Evolutionary conservation across 768 basidiomycete genomes (phyloP), one percentile per base, ranked within the genome.

Genomic region (Calocera cornea): DNA sequence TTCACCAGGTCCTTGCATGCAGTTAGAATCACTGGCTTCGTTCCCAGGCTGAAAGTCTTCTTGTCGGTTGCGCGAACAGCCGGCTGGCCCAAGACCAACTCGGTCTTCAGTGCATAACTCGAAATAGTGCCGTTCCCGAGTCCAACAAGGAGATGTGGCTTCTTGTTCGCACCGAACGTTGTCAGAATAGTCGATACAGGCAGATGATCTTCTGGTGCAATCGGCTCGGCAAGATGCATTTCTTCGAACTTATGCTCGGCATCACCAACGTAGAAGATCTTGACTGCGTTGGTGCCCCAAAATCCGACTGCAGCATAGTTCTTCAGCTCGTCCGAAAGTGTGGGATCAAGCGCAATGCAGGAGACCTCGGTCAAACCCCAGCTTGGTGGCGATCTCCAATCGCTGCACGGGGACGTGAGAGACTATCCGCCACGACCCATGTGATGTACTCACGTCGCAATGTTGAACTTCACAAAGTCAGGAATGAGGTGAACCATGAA

Each of bases 41-140:
- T 79, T 8, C 92, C 92, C 11, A 94, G 77, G 0, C 85, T 80
- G 27, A 87, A 78, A 17, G 84, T 72, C 72, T 87, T 91, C 73
- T 79, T 77, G 65, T 87, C 84, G 31, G 73, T 74, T 8, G 27
- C 34, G 17, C 17, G 60, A 2, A 60, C 24, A 5, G 64, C 7
- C 0, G 34, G 0, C 14, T 34, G 36, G 63, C 69, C 24, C 1
- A 27, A 5, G 10, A 47, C 34, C 29, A 27, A 19, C 1, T 63
- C 68, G 31, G 54, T 22, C n/a, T 69, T 54, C 75, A 87, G 85
- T 0, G 76, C 68, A 71, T 83, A 84, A 12, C 83, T 79, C 2
- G 83, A 82, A 31, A 93, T 78, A 17, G 84, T 84, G 1, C 93
- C 93, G 73, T 95, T 85, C 1, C 82, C 84, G 11, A 92, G 79